These are phyloP conservation scores for Camellia oleifera DNA, from an alignment of 179 eudicot genomes.

Conservation along the genomic window DNA sequence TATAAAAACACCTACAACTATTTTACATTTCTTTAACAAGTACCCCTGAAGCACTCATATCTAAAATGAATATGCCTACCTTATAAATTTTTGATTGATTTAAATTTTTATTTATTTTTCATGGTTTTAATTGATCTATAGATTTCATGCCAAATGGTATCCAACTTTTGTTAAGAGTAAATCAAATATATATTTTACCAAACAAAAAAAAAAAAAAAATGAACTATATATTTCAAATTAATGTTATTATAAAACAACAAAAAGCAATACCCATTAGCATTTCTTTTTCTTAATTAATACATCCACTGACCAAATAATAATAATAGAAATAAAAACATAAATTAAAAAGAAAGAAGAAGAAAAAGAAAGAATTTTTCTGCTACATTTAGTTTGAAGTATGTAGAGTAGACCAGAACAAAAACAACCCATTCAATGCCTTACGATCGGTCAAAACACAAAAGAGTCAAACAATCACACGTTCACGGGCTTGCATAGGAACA, in stretches of 20 bases:
- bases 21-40: no score
- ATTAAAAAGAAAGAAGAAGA: no score
- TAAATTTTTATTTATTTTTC: no score
- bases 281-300: background rate
- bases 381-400: background rate
- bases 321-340: background rate
- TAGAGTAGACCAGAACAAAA: background rate
- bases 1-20: no score
- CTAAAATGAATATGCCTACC: no score
- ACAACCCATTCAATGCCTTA: background rate
- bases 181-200: background rate
- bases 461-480: constrained; percentile 39
- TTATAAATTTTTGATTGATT: no score
- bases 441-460: background rate
- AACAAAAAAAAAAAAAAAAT: no score
- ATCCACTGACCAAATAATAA: background rate
- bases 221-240: background rate
- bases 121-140: no score
- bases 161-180: no score
- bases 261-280: background rate
- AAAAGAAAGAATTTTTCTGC: background rate
- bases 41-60: no score
- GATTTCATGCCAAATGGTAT: no score
- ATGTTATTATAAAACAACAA: background rate
- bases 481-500: constrained; percentile 75